Evolutionary conservation across 1,284 basidiomycete species (phyloP).

Genomic region (Butyriboletus appendiculatus): DNA sequence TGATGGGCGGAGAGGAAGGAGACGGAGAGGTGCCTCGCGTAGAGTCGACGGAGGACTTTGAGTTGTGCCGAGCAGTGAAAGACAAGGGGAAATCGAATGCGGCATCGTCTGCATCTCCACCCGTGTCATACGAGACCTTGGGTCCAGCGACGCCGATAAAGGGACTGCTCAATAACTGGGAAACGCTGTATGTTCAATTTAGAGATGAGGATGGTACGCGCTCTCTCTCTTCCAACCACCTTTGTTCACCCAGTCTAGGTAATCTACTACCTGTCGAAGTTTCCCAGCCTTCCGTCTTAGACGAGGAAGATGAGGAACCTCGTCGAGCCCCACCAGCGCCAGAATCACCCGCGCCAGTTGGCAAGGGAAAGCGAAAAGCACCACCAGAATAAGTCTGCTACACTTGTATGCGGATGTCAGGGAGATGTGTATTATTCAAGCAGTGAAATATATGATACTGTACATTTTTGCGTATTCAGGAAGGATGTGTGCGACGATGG

Average conservation of each 20-base stretch:
- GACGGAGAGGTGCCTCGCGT: constrained; percentile 47
- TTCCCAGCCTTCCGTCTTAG: constrained; percentile 40
- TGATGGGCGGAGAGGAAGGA: constrained; percentile 14
- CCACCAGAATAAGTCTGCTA: constrained; percentile 25
- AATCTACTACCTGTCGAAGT: constrained; percentile 45
- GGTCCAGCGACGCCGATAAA: constrained; percentile 47
- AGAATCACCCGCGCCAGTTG: constrained; percentile 19
- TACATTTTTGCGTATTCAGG: constrained; percentile 12
- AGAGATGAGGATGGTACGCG: constrained; percentile 55
- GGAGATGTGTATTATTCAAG: constrained; percentile 13
- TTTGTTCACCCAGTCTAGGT: constrained; percentile 33
- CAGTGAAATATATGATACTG: constrained; percentile 12
- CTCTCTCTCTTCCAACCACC: no score
- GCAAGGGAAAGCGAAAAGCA: constrained; percentile 53
- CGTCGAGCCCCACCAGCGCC: constrained; percentile 16
- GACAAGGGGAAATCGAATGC: constrained; percentile 50
- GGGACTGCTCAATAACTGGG: constrained; percentile 60
- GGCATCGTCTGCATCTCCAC: constrained; percentile 11
- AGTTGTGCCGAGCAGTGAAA: constrained; percentile 55
- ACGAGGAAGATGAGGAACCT: constrained; percentile 47
- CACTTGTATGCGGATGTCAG: not conserved
- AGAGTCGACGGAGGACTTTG: constrained; percentile 54
- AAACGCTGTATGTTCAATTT: constrained; percentile 65
- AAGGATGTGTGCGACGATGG: not conserved
- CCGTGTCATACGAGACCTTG: constrained; percentile 50